phyloP scores from a whole-genome alignment of 2,329 filamentous ascomycete genomes.

The Fusarium sororula region DNA sequence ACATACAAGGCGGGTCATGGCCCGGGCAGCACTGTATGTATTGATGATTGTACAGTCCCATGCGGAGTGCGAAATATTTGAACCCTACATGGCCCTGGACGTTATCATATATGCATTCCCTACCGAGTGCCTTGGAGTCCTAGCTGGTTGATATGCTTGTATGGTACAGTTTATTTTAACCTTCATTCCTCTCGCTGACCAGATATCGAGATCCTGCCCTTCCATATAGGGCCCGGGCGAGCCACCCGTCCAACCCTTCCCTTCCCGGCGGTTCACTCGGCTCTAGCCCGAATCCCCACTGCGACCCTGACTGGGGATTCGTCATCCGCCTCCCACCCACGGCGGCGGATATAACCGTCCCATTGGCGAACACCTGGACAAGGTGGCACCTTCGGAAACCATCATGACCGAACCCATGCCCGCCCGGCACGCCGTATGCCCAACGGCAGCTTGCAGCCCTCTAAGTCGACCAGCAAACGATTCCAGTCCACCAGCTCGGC shows the following conservation, averaged over 20 bases:
- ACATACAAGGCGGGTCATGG: conserved; percentile 39
- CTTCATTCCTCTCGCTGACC: conserved; percentile 26
- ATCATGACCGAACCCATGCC: conserved; percentile 37
- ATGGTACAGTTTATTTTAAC: conserved; percentile 9
- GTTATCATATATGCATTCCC: not conserved
- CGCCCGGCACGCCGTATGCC: conserved; percentile 36
- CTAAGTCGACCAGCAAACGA: conserved; percentile 32
- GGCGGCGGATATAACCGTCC: conserved; percentile 47
- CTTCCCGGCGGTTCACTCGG: conserved; percentile 51
- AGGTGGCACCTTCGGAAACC: conserved; percentile 41
- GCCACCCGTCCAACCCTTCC: conserved; percentile 38
- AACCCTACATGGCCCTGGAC: not conserved
- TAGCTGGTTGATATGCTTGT: not conserved
- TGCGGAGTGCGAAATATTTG: not conserved
- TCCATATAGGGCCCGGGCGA: conserved; percentile 32
- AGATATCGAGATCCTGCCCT: conserved; percentile 43
- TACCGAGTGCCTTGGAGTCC: not conserved
- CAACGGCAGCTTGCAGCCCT: conserved; percentile 43
- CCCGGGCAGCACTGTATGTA: conserved; percentile 21
- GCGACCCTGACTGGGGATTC: conserved; percentile 46
- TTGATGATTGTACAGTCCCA: conserved; percentile 2
- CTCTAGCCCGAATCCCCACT: conserved; percentile 50
- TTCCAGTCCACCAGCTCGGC: conserved; percentile 40
- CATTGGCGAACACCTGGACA: conserved; percentile 47
- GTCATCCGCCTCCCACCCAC: conserved; percentile 45